phyloP scores from a whole-genome alignment of 2,329 filamentous ascomycete species.

The Rhexocercosporidium sp. region DNA sequence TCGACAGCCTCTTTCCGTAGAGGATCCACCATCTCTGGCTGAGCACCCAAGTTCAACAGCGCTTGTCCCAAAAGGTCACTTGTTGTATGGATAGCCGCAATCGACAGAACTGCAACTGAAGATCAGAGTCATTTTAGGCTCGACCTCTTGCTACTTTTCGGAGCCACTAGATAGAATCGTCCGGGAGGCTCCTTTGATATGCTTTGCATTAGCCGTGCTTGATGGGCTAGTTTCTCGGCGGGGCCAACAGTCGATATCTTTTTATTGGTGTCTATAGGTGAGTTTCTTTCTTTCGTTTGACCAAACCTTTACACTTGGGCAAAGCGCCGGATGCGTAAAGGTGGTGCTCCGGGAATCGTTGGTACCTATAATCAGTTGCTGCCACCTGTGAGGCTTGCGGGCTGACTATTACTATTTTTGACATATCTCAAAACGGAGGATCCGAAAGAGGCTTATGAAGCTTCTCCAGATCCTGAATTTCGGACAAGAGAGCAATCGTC shows the following conservation, averaged over 20 bases:
- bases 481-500: neutral
- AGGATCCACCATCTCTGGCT: slow-evolving; percentile 5
- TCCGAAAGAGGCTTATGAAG: neutral
- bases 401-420: too few relatives aligned
- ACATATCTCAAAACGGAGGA: neutral
- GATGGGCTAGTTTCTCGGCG: neutral
- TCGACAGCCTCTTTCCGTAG: neutral
- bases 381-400: neutral
- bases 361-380: neutral
- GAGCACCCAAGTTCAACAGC: neutral
- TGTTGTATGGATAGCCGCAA: slow-evolving; percentile 9
- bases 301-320: neutral
- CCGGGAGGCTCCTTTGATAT: neutral
- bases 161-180: slow-evolving; percentile 6
- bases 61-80: slow-evolving; percentile 7
- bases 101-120: neutral
- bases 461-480: neutral
- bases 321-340: neutral
- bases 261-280: neutral
- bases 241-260: neutral
- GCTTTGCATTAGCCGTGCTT: neutral
- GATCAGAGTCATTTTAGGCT: neutral
- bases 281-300: neutral
- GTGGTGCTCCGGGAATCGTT: neutral
- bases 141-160: slow-evolving; percentile 1